Evolutionary conservation across 2,329 filamentous ascomycete genomes (phyloP).

Genomic region (Annulohypoxylon truncatum): DNA sequence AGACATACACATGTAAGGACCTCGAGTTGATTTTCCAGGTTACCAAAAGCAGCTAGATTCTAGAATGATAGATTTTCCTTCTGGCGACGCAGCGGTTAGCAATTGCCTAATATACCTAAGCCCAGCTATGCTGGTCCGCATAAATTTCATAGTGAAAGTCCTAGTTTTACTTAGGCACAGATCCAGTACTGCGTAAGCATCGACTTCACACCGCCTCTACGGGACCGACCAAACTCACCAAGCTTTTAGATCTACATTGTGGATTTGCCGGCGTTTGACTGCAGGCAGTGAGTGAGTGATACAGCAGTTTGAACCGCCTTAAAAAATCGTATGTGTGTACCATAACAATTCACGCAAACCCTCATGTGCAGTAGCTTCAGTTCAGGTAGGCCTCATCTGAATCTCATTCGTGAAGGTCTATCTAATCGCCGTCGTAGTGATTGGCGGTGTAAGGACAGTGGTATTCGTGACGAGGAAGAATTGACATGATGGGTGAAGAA

Average conservation of each 20-base stretch:
- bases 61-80: background rate
- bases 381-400: constrained; percentile 18
- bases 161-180: background rate
- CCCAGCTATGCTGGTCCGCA: background rate
- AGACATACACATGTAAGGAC: background rate
- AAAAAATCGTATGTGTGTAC: background rate
- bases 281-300: background rate
- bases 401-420: constrained; percentile 30
- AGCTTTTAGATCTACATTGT: background rate
- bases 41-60: background rate
- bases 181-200: background rate
- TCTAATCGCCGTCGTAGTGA: constrained; percentile 31
- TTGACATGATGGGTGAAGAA: constrained; percentile 4
- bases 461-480: constrained; percentile 6
- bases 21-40: background rate
- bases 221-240: background rate
- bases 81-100: background rate
- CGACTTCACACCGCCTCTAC: background rate
- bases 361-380: background rate
- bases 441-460: constrained; percentile 24
- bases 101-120: background rate
- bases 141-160: background rate
- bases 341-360: background rate
- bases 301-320: background rate
- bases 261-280: background rate